Base-by-base conservation (phyloP, 371 early-diverging fungal species). In the Zychaea mexicana region DNA sequence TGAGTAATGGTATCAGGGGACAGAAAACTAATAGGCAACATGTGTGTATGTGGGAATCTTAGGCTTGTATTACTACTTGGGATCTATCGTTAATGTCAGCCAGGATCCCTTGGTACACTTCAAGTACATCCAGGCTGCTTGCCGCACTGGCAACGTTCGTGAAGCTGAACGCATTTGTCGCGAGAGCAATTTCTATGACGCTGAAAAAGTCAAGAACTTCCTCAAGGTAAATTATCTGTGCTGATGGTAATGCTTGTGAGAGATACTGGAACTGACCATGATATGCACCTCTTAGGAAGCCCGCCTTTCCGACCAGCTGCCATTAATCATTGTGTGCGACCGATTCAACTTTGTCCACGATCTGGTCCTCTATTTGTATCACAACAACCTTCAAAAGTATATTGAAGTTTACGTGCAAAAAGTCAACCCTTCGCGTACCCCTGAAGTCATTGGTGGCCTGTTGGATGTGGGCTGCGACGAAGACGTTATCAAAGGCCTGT, bases 381-480 rank as follows among this genome's bases (percentile, higher is more conserved):
- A 97, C 67, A 95, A 94, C 81, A 89, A 91, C 64, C 71, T 94
- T 64, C 89, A 87, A 77, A 96, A 94, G 85, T 97, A 92, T 81
- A 97, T 98, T 67, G 99, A 98, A 78, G 92, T 96, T 32, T 98
- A 98, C 65, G 98, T 98, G 12, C 98, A 98, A 72, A 96, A 96
- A 68, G 98, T 98, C 62, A 98, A 98, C 72, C 88, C 96, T 1
- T 70, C 90, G 15, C 94, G 98, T 66, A 94, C 96, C 17, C 98
- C 99, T 42, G 91, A 90, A 58, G 99, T 98, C 36, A 83, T 98
- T 65, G 99, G 98, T 46, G 99, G 94, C n/a, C 85, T 98, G 39
- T 74, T 98, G 61, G 99, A 98, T 76, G 98, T 98, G 46, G 99
- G 96, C 61, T 98, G 98, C 69, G 98, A 98, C 66, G 98, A 98